Evolutionary conservation across 768 basidiomycete genomes (phyloP), one percentile per base, ranked within the genome.

Genomic region (Gymnopilus dilepis): DNA sequence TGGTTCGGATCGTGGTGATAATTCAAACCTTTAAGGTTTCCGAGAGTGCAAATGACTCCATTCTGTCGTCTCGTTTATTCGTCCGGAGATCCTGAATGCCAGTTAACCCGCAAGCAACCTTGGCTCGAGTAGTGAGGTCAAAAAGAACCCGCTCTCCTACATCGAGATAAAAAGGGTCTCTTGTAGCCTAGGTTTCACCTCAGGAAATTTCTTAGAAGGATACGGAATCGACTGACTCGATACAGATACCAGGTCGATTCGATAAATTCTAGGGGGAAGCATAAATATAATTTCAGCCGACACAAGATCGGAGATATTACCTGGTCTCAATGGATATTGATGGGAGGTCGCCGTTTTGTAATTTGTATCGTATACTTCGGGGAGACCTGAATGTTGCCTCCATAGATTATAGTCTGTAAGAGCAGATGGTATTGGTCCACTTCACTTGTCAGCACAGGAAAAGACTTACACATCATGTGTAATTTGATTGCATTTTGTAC

Each of bases 201-300:
- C 53, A 66, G 69, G 57, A 50, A 40, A 28, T 60, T 43, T 9
- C 19, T 17, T 6, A 45, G 33, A 41, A 22, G n/a, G 7, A 55
- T 28, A 28, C n/a, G n/a, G 38, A 34, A n/a, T 11, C 11, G 4
- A 73, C 86, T 63, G 66, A 91, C 94, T 54, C 92, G 84, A 70
- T 97, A 98, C 17, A 99, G 80, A 75, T 96, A 97, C 89, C 95
- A 96, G 5, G 94, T 99, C 21, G 92, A 95, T 76, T 99, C 97
- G 59, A 97, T 85, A 67, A 97, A 96, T 75, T 99, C 97, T 86
- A 28, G 3, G 13, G 37, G 12, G 13, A 37, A 4, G 47, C 19
- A n/a, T 40, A 42, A 4, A 24, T 34, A 45, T 38, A 22, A 64
- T 7, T 11, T 50, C 15, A 41, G 15, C n/a, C 11, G 8, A 37